A percentile compares a stretch with the other conserved stretches of the same genome.
These are phyloP conservation scores for Hyaloperonospora brassicae DNA, from an alignment of 352 stramenopile genomes.

Conservation along the genomic window DNA sequence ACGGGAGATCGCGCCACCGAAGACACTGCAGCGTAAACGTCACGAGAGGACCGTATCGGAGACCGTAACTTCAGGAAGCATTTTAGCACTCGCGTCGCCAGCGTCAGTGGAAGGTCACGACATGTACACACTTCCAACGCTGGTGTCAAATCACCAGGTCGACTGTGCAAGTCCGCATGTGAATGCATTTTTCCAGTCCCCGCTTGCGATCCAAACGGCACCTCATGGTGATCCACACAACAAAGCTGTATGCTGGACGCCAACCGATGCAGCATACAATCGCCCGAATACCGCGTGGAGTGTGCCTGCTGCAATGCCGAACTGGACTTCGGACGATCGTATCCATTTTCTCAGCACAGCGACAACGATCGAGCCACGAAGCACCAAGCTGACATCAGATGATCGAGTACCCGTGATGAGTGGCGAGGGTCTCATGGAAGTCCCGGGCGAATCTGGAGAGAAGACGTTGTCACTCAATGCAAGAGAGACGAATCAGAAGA, in stretches of 20 bases:
- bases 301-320: slow-evolving; percentile 12
- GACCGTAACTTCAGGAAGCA: slow-evolving; percentile 3
- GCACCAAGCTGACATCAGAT: slow-evolving; percentile 27
- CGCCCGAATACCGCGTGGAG: slow-evolving; percentile 21
- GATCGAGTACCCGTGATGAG: slow-evolving; percentile 23
- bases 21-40: slow-evolving; percentile 16
- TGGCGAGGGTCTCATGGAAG: slow-evolving; percentile 34
- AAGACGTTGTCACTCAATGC: slow-evolving; percentile 10
- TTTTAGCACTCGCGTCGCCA: slow-evolving; percentile 3
- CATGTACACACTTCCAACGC: slow-evolving; percentile 11
- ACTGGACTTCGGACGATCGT: slow-evolving; percentile 13
- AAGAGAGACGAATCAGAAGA: slow-evolving; percentile 8
- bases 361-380: slow-evolving; percentile 48
- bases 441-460: slow-evolving; percentile 7
- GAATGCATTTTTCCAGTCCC: slow-evolving; percentile 20
- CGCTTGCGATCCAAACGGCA: slow-evolving; percentile 22
- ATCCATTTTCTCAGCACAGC: slow-evolving; percentile 11
- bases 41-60: slow-evolving; percentile 4
- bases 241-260: slow-evolving; percentile 24
- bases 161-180: slow-evolving; percentile 14
- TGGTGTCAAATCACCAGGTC: slow-evolving; percentile 17
- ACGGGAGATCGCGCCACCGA: slow-evolving; percentile 24
- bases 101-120: slow-evolving; percentile 3
- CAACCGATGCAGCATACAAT: slow-evolving; percentile 21
- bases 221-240: slow-evolving; percentile 17